These are phyloP conservation scores for Spiraea crenata DNA, from an alignment of 331 rosid genomes.

Conservation along the genomic window DNA sequence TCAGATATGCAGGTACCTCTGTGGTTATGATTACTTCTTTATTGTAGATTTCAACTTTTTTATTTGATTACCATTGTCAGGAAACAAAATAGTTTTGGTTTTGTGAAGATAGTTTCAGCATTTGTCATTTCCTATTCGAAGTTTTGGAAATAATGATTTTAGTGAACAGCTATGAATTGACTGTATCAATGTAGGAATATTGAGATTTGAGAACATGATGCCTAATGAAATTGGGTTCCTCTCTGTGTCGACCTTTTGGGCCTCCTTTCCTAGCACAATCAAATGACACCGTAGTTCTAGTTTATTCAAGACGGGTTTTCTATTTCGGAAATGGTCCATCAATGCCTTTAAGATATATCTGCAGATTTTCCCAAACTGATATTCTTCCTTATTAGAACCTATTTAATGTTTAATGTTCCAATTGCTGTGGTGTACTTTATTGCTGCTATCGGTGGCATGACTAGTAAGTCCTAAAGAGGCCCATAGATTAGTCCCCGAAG, in stretches of 20 bases:
- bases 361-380: neutral
- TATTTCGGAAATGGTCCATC: neutral
- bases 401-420: neutral
- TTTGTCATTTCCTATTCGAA: neutral
- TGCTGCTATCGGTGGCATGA: neutral
- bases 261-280: neutral
- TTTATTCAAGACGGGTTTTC: neutral
- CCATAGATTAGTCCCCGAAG: neutral
- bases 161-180: neutral
- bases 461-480: neutral
- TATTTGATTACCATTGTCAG: neutral
- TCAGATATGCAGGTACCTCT: slow-evolving; percentile 72
- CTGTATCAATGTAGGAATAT: neutral
- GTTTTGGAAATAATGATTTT: neutral
- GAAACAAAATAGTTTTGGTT: neutral
- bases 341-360: neutral
- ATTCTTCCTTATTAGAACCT: neutral
- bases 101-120: neutral
- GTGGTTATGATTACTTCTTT: slow-evolving; percentile 8
- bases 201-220: neutral
- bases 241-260: neutral
- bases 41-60: slow-evolving; percentile 5
- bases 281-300: neutral
- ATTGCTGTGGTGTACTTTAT: neutral
- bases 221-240: neutral